Evolutionary conservation across 176 grass and related monocot species (phyloP).

Genomic region (Oryza glumipatula): DNA sequence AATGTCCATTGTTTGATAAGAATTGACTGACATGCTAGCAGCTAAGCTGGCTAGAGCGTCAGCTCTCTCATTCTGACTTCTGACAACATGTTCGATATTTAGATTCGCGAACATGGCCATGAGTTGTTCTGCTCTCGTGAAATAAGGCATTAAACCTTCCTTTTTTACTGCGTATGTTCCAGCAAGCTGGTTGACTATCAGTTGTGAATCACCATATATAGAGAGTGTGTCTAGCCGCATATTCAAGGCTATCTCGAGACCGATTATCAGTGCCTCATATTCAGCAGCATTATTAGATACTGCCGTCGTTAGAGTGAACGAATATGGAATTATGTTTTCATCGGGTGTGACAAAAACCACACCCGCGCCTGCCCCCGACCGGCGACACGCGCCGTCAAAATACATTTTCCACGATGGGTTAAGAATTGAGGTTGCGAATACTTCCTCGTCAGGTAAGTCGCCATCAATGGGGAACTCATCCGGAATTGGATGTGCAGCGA

Average conservation of each 20-base stretch:
- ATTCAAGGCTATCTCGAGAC: neutral
- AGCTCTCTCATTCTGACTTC: neutral
- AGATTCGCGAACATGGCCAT: neutral
- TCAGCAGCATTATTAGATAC: neutral
- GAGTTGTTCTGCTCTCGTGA: neutral
- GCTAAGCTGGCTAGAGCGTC: neutral
- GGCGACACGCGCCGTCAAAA: too few species aligned
- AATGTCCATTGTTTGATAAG: neutral
- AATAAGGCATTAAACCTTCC: neutral
- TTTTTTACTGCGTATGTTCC: neutral
- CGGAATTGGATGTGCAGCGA: too few species aligned
- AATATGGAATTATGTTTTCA: too few species aligned
- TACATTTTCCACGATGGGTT: too few species aligned
- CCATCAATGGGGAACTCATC: too few species aligned
- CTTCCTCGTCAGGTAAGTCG: too few species aligned
- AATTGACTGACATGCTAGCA: neutral
- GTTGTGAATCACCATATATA: neutral
- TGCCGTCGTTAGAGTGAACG: neutral
- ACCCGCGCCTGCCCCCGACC: too few species aligned
- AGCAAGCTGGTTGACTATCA: neutral
- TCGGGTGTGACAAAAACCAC: too few species aligned
- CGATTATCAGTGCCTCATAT: neutral
- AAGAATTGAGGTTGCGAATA: too few species aligned
- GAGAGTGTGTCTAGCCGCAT: neutral
- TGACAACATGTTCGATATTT: neutral